Evolutionary conservation across 2,329 filamentous ascomycete genomes (phyloP), one percentile per base, ranked within the genome.

Genomic region (Alternaria hordeiaustralica): DNA sequence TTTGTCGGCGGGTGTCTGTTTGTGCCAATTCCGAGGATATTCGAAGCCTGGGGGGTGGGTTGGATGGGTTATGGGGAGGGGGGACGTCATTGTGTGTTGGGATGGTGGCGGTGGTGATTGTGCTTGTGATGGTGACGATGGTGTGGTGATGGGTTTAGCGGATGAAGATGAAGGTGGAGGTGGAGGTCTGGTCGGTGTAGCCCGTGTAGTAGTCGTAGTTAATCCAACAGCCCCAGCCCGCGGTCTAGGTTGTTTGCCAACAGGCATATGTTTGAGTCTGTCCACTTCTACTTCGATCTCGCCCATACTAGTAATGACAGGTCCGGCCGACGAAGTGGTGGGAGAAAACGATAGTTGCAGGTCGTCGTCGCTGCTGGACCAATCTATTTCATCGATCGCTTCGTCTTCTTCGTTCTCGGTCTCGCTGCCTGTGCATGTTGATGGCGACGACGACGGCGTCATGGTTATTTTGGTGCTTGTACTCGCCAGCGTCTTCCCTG

Each of bases 1-100:
- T 44, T 11, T 26, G 3, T 26, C 26, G 3, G 3, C 26, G 3
- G 9, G 12, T 0, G 20, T 18, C 3, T 33, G 0, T 0, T 3
- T n/a, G 2, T 5, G 8, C 47, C 56, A 59, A 4, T 5, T 2
- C 1, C 0, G 5, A 2, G 33, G 18, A 1, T 21, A 33, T n/a
- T 1, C 13, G 5, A 18, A 20, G 4, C 4, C 30, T 18, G 21
- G n/a, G n/a, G 36, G 15, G 0, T 23, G n/a, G 8, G n/a, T 28
- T 4, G 26, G 26, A 5, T 25, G 23, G 23, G 23, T 25, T 25
- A 1, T 13, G 28, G 13, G 0, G 15, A 15, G 6, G n/a, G 36
- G 25, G 0, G 25, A 5, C 9, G 36, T 10, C 11, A 23, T 18
- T 3, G 28, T 21, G 15, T 0, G 5, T 41, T 21, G 6, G 3